Conservation (phyloP, 345 rosid species). For the Euphorbia peplus region DNA sequence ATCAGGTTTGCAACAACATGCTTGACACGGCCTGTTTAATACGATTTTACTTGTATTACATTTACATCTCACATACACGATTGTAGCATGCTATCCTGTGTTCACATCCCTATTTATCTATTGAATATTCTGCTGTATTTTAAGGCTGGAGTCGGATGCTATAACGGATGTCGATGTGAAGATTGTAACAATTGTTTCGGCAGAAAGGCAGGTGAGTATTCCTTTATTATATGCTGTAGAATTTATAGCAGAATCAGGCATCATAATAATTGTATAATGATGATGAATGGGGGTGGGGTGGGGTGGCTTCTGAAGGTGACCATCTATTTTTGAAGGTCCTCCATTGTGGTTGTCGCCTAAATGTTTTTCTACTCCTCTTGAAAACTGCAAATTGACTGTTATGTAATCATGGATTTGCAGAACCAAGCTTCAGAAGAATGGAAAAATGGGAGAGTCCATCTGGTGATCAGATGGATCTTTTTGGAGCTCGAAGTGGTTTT, state of each 20-base stretch:
- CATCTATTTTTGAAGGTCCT: background rate
- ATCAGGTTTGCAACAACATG: constrained; percentile 32
- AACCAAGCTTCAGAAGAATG: constrained; percentile 9
- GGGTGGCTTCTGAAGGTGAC: background rate
- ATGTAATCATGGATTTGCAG: constrained; percentile 21
- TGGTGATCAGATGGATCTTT: constrained; percentile 17
- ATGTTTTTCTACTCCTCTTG: background rate
- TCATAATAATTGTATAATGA: constrained; percentile 1
- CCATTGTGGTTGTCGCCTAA: too few species aligned
- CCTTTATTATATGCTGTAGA: background rate
- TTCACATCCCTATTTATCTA: background rate
- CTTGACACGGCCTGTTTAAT: background rate
- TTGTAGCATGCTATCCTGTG: too few species aligned
- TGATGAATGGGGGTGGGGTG: background rate
- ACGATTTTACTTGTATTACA: too few species aligned
- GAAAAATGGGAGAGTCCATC: constrained; percentile 25
- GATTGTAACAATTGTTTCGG: constrained; percentile 38
- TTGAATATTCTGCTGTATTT: constrained; percentile 8
- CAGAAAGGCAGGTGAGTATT: constrained; percentile 30
- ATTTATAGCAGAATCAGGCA: background rate
- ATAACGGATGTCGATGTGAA: constrained; percentile 44
- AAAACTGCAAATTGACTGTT: background rate
- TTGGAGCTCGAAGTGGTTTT: constrained; percentile 4
- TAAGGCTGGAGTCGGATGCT: constrained; percentile 47
- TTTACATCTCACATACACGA: too few species aligned